Conservation (phyloP, 495 filamentous ascomycete genomes). For the Oleoguttula mirabilis region DNA sequence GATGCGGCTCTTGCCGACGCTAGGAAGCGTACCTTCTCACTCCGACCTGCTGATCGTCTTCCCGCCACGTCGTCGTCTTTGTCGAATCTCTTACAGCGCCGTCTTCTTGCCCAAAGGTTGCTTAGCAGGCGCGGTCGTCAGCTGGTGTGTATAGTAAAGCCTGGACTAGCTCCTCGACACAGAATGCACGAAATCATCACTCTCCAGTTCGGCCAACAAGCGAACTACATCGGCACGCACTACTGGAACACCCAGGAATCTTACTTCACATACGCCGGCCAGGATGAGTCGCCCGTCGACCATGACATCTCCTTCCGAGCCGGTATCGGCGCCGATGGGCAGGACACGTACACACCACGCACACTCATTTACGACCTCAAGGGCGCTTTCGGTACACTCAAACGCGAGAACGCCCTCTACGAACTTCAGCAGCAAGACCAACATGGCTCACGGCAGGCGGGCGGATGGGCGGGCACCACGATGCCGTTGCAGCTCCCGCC, state of each 20-base stretch:
- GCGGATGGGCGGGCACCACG: conserved; percentile 60
- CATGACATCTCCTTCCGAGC: conserved; percentile 88
- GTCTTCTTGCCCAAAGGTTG: too few relatives aligned
- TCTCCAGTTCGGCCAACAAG: conserved; percentile 80
- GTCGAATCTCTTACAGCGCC: too few relatives aligned
- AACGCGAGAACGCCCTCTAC: conserved; percentile 81
- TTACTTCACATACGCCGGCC: conserved; percentile 80
- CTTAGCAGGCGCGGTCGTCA: too few relatives aligned
- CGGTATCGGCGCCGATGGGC: conserved; percentile 68
- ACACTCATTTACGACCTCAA: conserved; percentile 94
- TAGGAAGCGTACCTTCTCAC: too few relatives aligned
- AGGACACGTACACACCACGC: conserved; percentile 84
- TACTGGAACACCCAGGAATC: conserved; percentile 98
- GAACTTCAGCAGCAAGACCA: conserved; percentile 47
- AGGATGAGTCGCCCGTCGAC: conserved; percentile 59
- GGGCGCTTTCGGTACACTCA: conserved; percentile 76
- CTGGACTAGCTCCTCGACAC: too few relatives aligned
- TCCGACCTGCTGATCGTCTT: too few relatives aligned
- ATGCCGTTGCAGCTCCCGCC: conserved; percentile 51
- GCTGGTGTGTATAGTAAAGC: too few relatives aligned
- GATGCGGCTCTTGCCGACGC: too few relatives aligned
- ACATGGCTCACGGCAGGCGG: conserved; percentile 27
- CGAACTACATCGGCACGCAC: conserved; percentile 92
- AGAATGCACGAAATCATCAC: conserved; percentile 96
- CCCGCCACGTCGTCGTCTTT: too few relatives aligned